Evolutionary conservation across 73 alveolate species (phyloP).

Genomic region (Paramecium tetraurelia): DNA sequence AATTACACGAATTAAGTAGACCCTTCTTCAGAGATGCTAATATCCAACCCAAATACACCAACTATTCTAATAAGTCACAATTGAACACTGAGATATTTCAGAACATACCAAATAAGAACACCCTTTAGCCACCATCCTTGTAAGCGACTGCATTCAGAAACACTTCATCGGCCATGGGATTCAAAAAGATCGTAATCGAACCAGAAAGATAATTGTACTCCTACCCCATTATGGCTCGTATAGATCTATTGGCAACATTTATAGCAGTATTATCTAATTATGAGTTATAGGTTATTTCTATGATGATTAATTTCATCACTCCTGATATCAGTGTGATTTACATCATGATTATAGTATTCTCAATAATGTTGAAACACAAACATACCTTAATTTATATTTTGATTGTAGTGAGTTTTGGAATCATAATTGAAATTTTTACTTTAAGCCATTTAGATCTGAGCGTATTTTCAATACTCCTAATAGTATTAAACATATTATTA

Average conservation of each 20-base stretch:
- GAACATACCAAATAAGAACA: not conserved
- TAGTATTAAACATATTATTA: not conserved
- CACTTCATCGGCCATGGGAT: not conserved
- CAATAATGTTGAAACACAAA: not conserved
- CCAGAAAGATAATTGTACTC: not conserved
- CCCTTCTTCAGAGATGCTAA: not conserved
- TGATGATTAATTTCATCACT: not conserved
- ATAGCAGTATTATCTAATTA: not conserved
- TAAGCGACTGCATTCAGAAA: conserved; percentile 15
- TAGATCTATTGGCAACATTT: not conserved
- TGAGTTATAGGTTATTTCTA: not conserved
- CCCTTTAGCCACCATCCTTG: not conserved
- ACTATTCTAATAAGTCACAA: not conserved
- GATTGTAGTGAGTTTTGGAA: not conserved
- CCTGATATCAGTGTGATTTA: not conserved
- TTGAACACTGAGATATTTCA: not conserved
- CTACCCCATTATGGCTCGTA: not conserved
- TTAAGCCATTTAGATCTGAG: not conserved
- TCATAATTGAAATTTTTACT: not conserved
- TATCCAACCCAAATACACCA: not conserved
- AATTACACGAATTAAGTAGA: not conserved
- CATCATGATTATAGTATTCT: not conserved
- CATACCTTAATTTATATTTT: not conserved
- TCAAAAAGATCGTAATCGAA: not conserved
- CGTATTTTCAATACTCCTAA: not conserved